Evolutionary conservation across 305 asterid genomes (phyloP).

Genomic region (Fraxinus baroniana): DNA sequence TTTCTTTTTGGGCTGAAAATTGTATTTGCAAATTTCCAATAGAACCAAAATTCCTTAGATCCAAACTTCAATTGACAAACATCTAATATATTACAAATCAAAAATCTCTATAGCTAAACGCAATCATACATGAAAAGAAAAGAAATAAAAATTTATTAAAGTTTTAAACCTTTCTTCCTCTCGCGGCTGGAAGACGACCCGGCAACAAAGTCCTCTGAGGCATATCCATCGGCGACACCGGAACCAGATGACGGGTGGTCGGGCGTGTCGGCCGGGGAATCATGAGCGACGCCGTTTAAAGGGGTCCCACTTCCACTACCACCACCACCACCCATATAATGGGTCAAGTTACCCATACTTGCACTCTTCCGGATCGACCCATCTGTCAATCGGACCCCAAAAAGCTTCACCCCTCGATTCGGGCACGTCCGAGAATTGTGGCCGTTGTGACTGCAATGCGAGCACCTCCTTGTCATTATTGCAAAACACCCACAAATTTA

Average conservation of each 20-base stretch:
- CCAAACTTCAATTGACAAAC: constrained; percentile 14
- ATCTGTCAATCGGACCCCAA: constrained; percentile 97
- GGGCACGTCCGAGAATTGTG: constrained; percentile 98
- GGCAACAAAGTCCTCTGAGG: constrained; percentile 91
- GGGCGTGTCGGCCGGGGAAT: constrained; percentile 80
- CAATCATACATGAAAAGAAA: neutral
- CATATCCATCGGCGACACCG: constrained; percentile 79
- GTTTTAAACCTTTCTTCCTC: constrained; percentile 70
- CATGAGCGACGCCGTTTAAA: constrained; percentile 54
- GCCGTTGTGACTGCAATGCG: constrained; percentile 99
- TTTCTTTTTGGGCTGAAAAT: neutral
- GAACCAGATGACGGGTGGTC: constrained; percentile 74
- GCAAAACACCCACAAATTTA: neutral
- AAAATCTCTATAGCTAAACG: neutral
- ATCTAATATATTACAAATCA: neutral
- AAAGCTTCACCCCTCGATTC: constrained; percentile 91
- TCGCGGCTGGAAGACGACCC: constrained; percentile 93
- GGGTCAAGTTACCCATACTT: constrained; percentile 97
- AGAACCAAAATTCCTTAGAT: constrained; percentile 23
- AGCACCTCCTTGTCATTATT: constrained; percentile 89
- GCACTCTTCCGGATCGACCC: constrained; percentile 98
- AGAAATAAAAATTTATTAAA: neutral
- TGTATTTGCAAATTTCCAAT: neutral
- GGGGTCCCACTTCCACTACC: constrained; percentile 55
- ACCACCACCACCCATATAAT: constrained; percentile 48